These are phyloP conservation scores for Phanerochaete sordida DNA, from an alignment of 768 basidiomycete genomes.

Conservation along the genomic window DNA sequence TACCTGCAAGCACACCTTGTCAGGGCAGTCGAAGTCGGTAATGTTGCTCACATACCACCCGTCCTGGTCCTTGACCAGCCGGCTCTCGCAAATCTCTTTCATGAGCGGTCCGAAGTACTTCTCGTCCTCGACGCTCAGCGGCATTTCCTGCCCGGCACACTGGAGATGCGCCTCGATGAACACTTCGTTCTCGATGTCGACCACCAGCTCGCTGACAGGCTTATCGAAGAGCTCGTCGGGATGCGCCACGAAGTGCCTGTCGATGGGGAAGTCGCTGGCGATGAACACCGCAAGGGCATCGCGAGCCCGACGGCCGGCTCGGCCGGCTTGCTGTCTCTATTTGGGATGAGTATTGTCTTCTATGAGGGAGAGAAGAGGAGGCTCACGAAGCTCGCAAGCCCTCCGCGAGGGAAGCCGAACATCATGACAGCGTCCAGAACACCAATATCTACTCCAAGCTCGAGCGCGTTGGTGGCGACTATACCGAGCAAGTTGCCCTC, in stretches of 20 bases:
- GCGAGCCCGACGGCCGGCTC: slow-evolving; percentile 77
- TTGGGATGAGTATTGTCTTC: neutral
- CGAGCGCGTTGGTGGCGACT: slow-evolving; percentile 86
- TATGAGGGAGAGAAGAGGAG: neutral
- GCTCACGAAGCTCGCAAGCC: slow-evolving; percentile 76
- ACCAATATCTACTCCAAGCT: slow-evolving; percentile 90
- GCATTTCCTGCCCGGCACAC: slow-evolving; percentile 87
- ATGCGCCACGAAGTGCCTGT: slow-evolving; percentile 68
- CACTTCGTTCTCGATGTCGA: slow-evolving; percentile 72
- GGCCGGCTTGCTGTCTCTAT: slow-evolving; percentile 85
- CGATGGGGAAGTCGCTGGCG: slow-evolving; percentile 63
- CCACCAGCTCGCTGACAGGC: slow-evolving; percentile 54
- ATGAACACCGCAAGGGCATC: slow-evolving; percentile 79
- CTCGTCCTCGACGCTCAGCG: slow-evolving; percentile 60
- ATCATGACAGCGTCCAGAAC: slow-evolving; percentile 87
- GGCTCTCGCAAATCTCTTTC: slow-evolving; percentile 54
- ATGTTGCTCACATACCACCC: slow-evolving; percentile 55
- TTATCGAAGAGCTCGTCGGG: slow-evolving; percentile 69
- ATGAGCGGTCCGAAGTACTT: slow-evolving; percentile 69
- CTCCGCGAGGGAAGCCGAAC: slow-evolving; percentile 74
- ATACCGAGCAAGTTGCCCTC: slow-evolving; percentile 80
- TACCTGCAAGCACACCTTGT: slow-evolving; percentile 46
- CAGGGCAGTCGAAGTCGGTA: neutral
- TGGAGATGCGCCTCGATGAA: slow-evolving; percentile 84
- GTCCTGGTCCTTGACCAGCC: slow-evolving; percentile 65